Conservation (phyloP, 2,329 filamentous ascomycete genomes). For the Fusarium subglutinans region DNA sequence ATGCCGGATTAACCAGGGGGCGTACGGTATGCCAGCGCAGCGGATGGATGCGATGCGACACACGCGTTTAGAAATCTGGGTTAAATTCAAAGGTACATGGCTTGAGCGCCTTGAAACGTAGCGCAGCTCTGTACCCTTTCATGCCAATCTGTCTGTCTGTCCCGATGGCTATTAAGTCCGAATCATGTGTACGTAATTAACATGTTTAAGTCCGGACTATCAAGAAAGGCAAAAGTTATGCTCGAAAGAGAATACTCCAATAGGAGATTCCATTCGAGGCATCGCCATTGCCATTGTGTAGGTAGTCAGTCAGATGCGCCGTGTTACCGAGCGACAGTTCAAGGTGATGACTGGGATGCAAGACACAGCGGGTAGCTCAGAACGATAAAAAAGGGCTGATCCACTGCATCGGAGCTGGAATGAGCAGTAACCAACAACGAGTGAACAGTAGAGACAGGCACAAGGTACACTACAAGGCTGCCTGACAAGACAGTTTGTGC, state of each 20-base stretch:
- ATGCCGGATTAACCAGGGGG: background rate
- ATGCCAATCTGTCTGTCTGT: background rate
- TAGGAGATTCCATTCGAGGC: slow-evolving; percentile 1
- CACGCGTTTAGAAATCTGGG: slow-evolving; percentile 6
- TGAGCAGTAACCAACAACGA: background rate
- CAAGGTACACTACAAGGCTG: slow-evolving; percentile 13
- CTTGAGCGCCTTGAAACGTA: slow-evolving; percentile 11
- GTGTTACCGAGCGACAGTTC: slow-evolving; percentile 13
- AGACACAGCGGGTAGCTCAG: slow-evolving; percentile 21
- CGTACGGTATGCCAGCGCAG: background rate
- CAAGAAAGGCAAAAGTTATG: background rate
- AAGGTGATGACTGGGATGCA: slow-evolving; percentile 30
- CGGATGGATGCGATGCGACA: background rate
- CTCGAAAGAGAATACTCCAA: background rate
- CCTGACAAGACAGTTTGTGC: slow-evolving; percentile 12
- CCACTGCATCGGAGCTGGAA: slow-evolving; percentile 32
- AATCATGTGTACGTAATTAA: background rate
- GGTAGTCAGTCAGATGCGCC: background rate
- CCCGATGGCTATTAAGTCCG: slow-evolving; percentile 4
- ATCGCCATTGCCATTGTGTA: background rate
- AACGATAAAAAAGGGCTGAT: slow-evolving; percentile 14
- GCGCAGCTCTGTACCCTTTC: background rate
- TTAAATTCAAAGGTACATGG: slow-evolving; percentile 16
- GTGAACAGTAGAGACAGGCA: background rate
- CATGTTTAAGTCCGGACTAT: slow-evolving; percentile 5